Evolutionary conservation across 2,329 filamentous ascomycete genomes (phyloP), one percentile per base, ranked within the genome.

Genomic region (Penicillium griseofulvum): DNA sequence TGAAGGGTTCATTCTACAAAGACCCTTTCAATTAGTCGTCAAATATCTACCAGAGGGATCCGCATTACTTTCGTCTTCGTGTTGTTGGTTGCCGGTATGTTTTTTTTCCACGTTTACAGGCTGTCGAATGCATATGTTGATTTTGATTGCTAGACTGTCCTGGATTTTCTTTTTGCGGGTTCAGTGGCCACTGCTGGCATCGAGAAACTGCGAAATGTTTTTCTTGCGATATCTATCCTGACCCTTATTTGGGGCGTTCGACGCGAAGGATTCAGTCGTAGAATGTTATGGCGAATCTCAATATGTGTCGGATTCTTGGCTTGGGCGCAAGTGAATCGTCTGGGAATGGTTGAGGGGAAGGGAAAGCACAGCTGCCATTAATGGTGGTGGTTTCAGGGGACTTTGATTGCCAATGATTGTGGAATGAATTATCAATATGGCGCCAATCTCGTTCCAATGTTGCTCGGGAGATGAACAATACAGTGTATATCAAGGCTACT

Each of bases 121-220:
- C 24, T 31, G 6, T 26, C 16, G n/a, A 12, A 37, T 26, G 14
- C n/a, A 37, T n/a, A 22, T 43, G 9, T 37, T 56, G 36, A 53
- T 0, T 42, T 31, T 31, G 1, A 3, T 14, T 42, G 24, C 6
- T 36, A 63, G 61, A 48, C 57, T 17, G n/a, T 56, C 11, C 48
- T 63, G 4, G 59, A 63, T 19, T 55, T 60, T 7, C 45, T 61
- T 9, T 61, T 61, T 33, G 56, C 60, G 1, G 60, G 60, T 14
- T 63, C 60, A 6, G 48, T 63, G 16, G 57, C 60, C 12, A 55
- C 57, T 29, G 50, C 48, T 36, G 44, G 59, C 14, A 29, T 63
- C 3, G 46, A 61, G 16, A 56, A 44, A 36, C 42, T 63, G 17
- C 59, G 57, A 8, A 48, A 36, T 16, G 11, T 53, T 16, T 56